phyloP scores from a whole-genome alignment of 768 basidiomycete species.

The Mrakia hoshinonis region DNA sequence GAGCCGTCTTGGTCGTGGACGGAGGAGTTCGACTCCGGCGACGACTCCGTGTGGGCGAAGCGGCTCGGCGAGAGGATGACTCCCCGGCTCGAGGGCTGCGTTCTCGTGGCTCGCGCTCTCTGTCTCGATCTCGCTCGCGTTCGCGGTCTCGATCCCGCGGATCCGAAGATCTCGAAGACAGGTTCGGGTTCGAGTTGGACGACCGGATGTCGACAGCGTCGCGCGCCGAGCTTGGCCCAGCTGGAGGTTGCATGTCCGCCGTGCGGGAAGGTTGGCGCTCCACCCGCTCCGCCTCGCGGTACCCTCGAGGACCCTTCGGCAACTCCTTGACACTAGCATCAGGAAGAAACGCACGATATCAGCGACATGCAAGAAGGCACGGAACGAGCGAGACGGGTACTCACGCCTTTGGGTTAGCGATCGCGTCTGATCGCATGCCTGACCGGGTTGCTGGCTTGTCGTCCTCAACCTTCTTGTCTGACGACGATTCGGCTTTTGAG shows the following conservation, averaged over 20 bases:
- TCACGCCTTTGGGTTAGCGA: background rate
- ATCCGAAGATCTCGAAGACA: background rate
- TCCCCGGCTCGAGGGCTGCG: background rate
- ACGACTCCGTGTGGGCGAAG: background rate
- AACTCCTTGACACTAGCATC: background rate
- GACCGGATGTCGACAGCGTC: slow-evolving; percentile 9
- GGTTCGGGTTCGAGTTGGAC: background rate
- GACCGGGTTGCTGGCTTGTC: no score
- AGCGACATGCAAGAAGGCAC: background rate
- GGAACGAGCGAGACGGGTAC: background rate
- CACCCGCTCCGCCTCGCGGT: background rate
- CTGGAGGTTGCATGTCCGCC: slow-evolving; percentile 3
- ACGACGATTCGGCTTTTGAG: no score
- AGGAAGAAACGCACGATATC: background rate
- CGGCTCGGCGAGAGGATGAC: background rate
- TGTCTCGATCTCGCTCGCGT: background rate
- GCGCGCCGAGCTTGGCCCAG: background rate
- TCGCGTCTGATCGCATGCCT: background rate
- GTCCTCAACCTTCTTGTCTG: no score
- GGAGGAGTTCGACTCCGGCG: background rate
- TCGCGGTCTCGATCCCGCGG: slow-evolving; percentile 1
- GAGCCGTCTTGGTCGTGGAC: background rate
- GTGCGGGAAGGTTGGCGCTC: background rate
- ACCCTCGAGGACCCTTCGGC: background rate
- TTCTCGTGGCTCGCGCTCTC: background rate